These are phyloP conservation scores for Pyrenophora seminiperda DNA, from an alignment of 2,329 filamentous ascomycete species.

Conservation along the genomic window DNA sequence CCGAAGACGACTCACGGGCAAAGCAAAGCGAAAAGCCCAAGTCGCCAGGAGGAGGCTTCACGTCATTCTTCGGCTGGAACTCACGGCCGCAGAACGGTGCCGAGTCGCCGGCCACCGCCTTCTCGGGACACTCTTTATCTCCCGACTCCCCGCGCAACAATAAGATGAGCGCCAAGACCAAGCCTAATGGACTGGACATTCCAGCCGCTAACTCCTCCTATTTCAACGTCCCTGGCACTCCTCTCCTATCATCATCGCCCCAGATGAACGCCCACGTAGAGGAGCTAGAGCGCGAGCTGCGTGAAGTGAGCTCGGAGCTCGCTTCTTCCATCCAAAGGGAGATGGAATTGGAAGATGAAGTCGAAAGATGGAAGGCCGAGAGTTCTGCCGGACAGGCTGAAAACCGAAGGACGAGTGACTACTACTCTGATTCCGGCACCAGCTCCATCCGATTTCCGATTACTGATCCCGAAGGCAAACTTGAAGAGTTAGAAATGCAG, in stretches of 20 bases:
- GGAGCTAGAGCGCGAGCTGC: conserved; percentile 92
- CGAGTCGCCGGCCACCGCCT: conserved; percentile 66
- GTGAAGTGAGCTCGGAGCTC: conserved; percentile 89
- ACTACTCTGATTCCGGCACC: conserved; percentile 94
- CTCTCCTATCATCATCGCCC: conserved; percentile 51
- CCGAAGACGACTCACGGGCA: conserved; percentile 31
- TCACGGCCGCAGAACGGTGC: conserved; percentile 58
- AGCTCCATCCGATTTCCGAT: conserved; percentile 78
- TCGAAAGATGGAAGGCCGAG: conserved; percentile 86
- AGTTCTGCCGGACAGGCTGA: conserved; percentile 62
- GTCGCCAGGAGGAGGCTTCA: conserved; percentile 60
- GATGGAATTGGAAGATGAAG: conserved; percentile 93
- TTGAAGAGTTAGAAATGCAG: conserved; percentile 79
- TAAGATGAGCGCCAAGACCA: conserved; percentile 40
- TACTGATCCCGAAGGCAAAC: conserved; percentile 62
- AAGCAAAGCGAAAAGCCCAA: conserved; percentile 47
- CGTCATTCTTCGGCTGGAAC: conserved; percentile 72
- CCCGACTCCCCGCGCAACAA: conserved; percentile 60
- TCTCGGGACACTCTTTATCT: conserved; percentile 65
- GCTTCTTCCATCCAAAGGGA: conserved; percentile 91
- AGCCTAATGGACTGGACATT: conserved; percentile 57
- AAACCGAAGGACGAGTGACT: conserved; percentile 86
- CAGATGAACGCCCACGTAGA: conserved; percentile 67
- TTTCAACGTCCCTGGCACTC: conserved; percentile 56
- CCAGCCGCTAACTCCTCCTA: conserved; percentile 58